Evolutionary conservation across 345 rosid species (phyloP), one percentile per base, ranked within the genome.

Genomic region (Arabidopsis suecica): DNA sequence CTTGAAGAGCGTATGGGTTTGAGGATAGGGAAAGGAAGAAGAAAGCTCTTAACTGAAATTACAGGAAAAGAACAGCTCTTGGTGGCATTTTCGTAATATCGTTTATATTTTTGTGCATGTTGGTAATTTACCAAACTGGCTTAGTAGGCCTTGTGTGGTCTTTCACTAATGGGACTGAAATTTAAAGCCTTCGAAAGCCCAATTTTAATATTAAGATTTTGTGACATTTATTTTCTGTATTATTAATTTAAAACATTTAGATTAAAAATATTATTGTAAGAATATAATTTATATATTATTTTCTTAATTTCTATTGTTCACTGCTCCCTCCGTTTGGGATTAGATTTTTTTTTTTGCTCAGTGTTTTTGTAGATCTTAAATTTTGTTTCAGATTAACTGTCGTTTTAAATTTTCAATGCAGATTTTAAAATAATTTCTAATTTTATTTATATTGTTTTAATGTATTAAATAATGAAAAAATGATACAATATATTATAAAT

Each of bases 21-120:
- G 60, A 69, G 60, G 50, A 42, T 60, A 65, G 50, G 36, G 28
- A 9, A 63, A 11, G 8, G 78, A 58, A 23, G 78, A 74, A 58
- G 78, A 66, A 56, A 74, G 30, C 48, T 59, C 49, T 38, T 20
- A 2, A 37, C 42, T 16, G 58, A 38, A 25, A 51, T 16, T 45
- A 58, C 61, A 67, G 20, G 47, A 73, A 45, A 45, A 18, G 50
- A 45, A 53, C 70, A n/a, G 7, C 8, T 2, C 12, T 0, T 1
- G 20, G 22, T 73, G 48, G 65, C 38, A 73, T 6, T 9, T 1
- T 53, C 23, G 69, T 72, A 62, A 72, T 61, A 9, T 38, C 25
- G 7, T 47, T n/a, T 0, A 28, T 2, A 13, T 2, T 36, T 47
- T 9, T 32, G 40, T 9, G 42, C 10, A 32, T 30, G 16, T 44